Evolutionary conservation across 2,329 filamentous ascomycete species (phyloP), one percentile per base, ranked within the genome.

Genomic region (Rosellinia necatrix): DNA sequence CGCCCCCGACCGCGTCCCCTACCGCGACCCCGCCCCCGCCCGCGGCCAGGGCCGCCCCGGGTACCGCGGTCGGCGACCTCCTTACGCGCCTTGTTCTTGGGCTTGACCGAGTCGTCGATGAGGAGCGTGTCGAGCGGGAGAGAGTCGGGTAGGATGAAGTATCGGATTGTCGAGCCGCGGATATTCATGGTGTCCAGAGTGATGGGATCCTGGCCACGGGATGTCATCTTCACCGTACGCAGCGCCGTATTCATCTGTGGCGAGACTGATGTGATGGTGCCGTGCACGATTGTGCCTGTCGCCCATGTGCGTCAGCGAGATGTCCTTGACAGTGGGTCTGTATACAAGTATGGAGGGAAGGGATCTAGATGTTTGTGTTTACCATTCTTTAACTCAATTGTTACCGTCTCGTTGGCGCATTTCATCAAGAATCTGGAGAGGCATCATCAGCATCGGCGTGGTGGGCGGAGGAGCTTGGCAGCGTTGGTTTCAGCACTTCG

Each of bases 11-110:
- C 84, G 50, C 84, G 76, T 21, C 83, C 80, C 42, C 81, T 72
- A 27, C 81, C 78, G 25, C 82, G 73, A 17, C 80, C 74, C 15
- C 82, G 75, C 56, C 85, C 79, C 29, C 81, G 75, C 8, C 80
- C 74, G 24, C 75, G 79, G 41, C 87, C 78, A 24, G 76, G 74
- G 13, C 80, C 79, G 40, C 81, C 81, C 38, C 80, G 73, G 24
- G 72, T 78, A 40, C 84, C 82, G 43, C 87, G 79, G 56, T 85
- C 83, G 27, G 81, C 78, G 6, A 75, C 82, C 78, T 97, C 94
- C 82, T 99, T 99, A 72, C 93, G 86, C 22, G 94, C 93, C 86
- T 99, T 99, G 80, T 99, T 99, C 89, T 97, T 97, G 59, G 94
- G 93, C 81, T 99, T 99, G 48, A 93, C 92, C 69, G 91, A 87